A percentile compares a stretch with the other conserved stretches of the same genome.
Conservation (phyloP, 805 yeast genomes). For the Hanseniaspora singularis region DNA sequence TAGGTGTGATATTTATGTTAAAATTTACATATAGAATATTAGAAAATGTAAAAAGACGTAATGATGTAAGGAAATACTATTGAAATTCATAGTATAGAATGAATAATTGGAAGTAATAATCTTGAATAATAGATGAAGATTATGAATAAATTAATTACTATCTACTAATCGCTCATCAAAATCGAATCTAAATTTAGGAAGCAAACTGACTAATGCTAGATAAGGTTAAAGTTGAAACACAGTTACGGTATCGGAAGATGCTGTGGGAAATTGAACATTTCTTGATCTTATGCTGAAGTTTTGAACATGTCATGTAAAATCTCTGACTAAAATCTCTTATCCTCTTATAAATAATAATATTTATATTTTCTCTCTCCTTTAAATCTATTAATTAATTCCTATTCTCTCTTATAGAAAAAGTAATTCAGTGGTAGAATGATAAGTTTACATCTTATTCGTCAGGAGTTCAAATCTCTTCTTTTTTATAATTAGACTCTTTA, state of each 20-base stretch:
- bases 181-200: neutral
- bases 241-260: constrained; percentile 12
- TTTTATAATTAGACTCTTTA: neutral
- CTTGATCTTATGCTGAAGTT: neutral
- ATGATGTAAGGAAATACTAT: neutral
- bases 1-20: constrained; percentile 6
- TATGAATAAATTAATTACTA: constrained; percentile 4
- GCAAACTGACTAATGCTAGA: neutral
- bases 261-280: constrained; percentile 3
- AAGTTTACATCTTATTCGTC: constrained; percentile 1
- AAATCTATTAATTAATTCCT: neutral
- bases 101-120: constrained; percentile 11
- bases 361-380: neutral
- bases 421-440: constrained; percentile 1
- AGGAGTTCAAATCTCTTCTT: constrained; percentile 1
- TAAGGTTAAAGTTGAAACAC: constrained; percentile 11
- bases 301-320: neutral
- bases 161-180: constrained; percentile 13
- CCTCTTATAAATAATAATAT: neutral
- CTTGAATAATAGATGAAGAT: neutral
- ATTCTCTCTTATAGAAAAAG: neutral
- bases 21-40: neutral
- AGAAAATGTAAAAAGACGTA: neutral
- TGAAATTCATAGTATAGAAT: constrained; percentile 4
- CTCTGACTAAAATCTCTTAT: too few relatives aligned